Base-by-base conservation (phyloP, 2,329 filamentous ascomycete species). In the Penicillium brevicompactum region DNA sequence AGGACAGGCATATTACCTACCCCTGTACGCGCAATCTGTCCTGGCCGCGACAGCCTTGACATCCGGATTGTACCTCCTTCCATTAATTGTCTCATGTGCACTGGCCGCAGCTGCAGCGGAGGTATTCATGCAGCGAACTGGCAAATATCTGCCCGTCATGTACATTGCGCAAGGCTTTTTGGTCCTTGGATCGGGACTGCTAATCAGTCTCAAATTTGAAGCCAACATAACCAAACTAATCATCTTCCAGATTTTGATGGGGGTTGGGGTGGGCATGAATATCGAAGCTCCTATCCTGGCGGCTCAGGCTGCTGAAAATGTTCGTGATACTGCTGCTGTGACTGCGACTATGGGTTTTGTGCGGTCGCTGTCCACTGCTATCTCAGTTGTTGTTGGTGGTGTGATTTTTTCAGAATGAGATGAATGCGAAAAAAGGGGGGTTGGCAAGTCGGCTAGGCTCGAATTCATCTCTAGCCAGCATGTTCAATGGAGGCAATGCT, bases 1-100 rank as follows among this genome's bases (percentile, higher is more conserved):
- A 66, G 84, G 85, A 0, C 82, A 81, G 16, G 85, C 81, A 52
- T 92, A 91, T 76, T 91, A 87, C 74, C 77, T 92, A 4, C 89
- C 89, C 0, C 79, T 93, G 1, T 93, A 92, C 75, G 90, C 89
- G 70, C 89, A 92, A 71, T 80, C 84, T 52, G 83, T 87, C 49
- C 76, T 87, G 37, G 82, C 85, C 46, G 82, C 82, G 0, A 80
- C 81, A 0, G 84, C 88, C 0, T 79, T 90, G 21, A 74, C 84
- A 11, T 88, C 85, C 0, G 88, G 88, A 34, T 81, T 90, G 34
- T 88, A 88, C 64, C 68, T 89, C 13, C 76, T 91, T 14, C 86
- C 88, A 0, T 84, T 82, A 50, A 86, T 85, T 7, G 64, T 90
- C 16, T 78, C 85, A 2, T 74, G 88, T 1, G 87, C 86, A 1